Evolutionary conservation across 768 basidiomycete genomes (phyloP), one percentile per base, ranked within the genome.

Genomic region (Leccinum truebloodii): DNA sequence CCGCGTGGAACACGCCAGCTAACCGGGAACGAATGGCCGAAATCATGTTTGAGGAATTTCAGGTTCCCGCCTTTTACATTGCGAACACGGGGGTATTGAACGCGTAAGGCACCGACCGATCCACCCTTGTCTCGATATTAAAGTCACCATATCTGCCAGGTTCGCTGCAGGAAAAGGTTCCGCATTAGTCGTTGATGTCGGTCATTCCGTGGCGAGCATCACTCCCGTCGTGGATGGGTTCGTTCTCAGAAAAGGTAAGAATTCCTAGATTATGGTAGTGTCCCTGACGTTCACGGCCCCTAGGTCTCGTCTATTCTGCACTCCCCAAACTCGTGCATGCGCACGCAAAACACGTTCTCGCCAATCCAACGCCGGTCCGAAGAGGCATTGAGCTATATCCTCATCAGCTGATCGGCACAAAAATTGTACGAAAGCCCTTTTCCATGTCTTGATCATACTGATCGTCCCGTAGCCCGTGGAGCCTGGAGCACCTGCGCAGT

Each of bases 161-260:
- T 99, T 99, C 73, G 93, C 96, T 16, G 90, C 95, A 55, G 97
- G 97, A 30, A 95, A 94, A 71, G 95, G 95, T 2, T 95, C 97
- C n/a, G 95, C 97, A 2, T 81, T 98, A 52, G 93, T 99, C 2
- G 86, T 99, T 46, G 97, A 99, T 67, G 84, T 98, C 52, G 97
- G 97, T 5, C 89, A 94, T 63, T 84, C 90, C 13, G 86, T 88
- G 72, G 90, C 90, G 14, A 96, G 92, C 67, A 92, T 96, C 14
- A 94, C 94, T 1, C 97, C 97, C 6, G 90, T 99, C 20, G 94
- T 95, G 4, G 97, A 99, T 66, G 97, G 97, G 4, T 99, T 98
- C 69, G 97, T 98, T 48, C 85, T 99, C 49, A 83, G 95, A 68
- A 97, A 96, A 84, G 96, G 96, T 89, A 50, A 50, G 72, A 58